Base-by-base conservation (phyloP, 2,329 filamentous ascomycete genomes). In the Pseudocercospora fuligena region DNA sequence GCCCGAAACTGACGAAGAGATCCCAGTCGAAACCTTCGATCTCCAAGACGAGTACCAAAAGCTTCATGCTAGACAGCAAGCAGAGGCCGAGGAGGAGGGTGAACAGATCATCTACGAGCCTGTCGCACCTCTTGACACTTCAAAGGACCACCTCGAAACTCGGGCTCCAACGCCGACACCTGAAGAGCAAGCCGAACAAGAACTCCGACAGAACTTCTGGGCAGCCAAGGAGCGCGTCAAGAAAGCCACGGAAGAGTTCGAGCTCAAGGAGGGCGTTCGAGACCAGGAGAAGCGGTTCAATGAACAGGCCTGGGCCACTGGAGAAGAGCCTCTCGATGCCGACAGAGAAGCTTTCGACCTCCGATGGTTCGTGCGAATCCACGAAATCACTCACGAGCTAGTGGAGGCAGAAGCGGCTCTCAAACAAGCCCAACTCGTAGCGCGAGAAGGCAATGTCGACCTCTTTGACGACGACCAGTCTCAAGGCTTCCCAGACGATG, bases 31-130 rank as follows among this genome's bases (percentile, higher is more conserved):
- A 47, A 29, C 27, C 1, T 62, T 65, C 16, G 53, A 60, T n/a
- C 43, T 67, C 0, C 58, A 65, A 21, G 29, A 63, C 11, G 53
- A 67, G 16, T 67, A 65, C 23, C 66, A 67, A 16, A 67, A 61
- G n/a, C 21, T 16, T n/a, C 21, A 21, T 43, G 29, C 61, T 4
- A 6, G 3, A 43, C 40, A 43, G 16, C 40, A n/a, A 43, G 40
- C 2, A 43, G 40, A 43, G 2, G 40, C 16, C 40, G 40, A 2
- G 2, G 40, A 43, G 5, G 40, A 2, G 3, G 40, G 8, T 0
- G 40, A n/a, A 1, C 16, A 43, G 40, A 43, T 43, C 16, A 5
- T n/a, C 40, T 43, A 43, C 40, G 40, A 43, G 16, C 40, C 40
- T 19, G 40, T 43, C 4, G 40, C 61, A 23, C 36, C 53, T 4